Evolutionary conservation across 2,329 filamentous ascomycete genomes (phyloP).

Genomic region (Clarireedia paspali): DNA sequence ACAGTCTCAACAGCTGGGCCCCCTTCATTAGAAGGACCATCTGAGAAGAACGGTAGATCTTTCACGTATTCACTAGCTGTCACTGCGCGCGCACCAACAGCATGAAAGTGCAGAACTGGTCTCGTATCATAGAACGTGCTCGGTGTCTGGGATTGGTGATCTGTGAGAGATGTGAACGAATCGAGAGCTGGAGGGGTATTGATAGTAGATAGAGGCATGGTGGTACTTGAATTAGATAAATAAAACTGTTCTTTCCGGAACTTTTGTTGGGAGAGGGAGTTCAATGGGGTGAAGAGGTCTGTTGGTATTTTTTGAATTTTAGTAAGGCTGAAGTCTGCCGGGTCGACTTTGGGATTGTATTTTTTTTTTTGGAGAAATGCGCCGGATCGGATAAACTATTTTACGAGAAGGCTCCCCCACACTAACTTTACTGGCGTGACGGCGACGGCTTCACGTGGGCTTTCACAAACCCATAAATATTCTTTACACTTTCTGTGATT

Average conservation of each 20-base stretch:
- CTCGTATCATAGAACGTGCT: constrained; percentile 63
- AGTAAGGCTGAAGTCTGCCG: neutral
- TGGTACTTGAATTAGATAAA: neutral
- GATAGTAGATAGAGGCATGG: constrained; percentile 41
- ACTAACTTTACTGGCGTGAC: neutral
- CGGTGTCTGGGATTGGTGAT: constrained; percentile 67
- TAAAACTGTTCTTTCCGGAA: too few species aligned
- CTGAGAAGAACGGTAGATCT: constrained; percentile 41
- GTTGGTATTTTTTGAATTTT: neutral
- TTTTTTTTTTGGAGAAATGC: neutral
- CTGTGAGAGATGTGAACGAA: constrained; percentile 56
- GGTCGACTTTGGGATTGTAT: neutral
- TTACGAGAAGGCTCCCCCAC: neutral
- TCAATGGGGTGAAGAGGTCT: neutral
- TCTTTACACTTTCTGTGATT: too few species aligned
- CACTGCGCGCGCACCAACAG: constrained; percentile 48
- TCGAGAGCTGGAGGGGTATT: constrained; percentile 45
- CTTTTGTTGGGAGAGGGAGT: neutral
- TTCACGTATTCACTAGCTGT: constrained; percentile 47
- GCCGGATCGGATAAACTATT: neutral
- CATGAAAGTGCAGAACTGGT: constrained; percentile 61
- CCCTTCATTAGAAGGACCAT: constrained; percentile 19
- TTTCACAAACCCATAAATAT: too few species aligned
- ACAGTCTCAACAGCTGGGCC: constrained; percentile 5
- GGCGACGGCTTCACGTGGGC: neutral